Evolutionary conservation across 2,329 filamentous ascomycete genomes (phyloP), one percentile per base, ranked within the genome.

Genomic region (Verticillium klebahnii): DNA sequence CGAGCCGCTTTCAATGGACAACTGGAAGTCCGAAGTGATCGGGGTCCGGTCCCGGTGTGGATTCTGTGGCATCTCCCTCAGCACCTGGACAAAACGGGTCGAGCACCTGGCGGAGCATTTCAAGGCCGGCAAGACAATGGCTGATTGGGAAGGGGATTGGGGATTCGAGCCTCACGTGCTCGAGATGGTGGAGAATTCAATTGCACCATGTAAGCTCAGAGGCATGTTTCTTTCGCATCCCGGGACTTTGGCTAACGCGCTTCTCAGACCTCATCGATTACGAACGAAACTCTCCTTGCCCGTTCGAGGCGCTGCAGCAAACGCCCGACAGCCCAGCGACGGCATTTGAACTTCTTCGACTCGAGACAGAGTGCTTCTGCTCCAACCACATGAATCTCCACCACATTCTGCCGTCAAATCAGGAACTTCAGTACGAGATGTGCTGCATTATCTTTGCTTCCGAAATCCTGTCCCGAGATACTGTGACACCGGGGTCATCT

Each of bases 111-210:
- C 86, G n/a, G 85, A 88, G 65, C 86, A 89, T 73, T 89, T 88
- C 77, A 88, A 87, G 74, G 82, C 79, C 25, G 85, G 86, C 75
- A 83, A 82, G 65, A 85, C 83, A 68, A 89, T 89, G 86, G 84
- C 82, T 64, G 84, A 88, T 72, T 89, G 86, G 86, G 86, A 87
- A 78, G 86, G 86, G 76, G 86, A 87, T 73, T 88, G 86, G 85
- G 86, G 86, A 78, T 88, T 89, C 65, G 86, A 88, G 61, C 75
- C 77, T 32, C 81, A 83, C 36, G 81, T 89, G 50, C 76, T 87
- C 66, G 79, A 85, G 64, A 82, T 88, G 78, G 82, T 89, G 68
- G 86, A 89, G 72, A 88, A 88, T 69, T 85, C 85, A 56, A 87
- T 89, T 62, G 86, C 86, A 60, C 85, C 86, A 58, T 88, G 84